Evolutionary conservation across 805 yeast species (phyloP).

Genomic region (Alloascoidea hylecoeti): DNA sequence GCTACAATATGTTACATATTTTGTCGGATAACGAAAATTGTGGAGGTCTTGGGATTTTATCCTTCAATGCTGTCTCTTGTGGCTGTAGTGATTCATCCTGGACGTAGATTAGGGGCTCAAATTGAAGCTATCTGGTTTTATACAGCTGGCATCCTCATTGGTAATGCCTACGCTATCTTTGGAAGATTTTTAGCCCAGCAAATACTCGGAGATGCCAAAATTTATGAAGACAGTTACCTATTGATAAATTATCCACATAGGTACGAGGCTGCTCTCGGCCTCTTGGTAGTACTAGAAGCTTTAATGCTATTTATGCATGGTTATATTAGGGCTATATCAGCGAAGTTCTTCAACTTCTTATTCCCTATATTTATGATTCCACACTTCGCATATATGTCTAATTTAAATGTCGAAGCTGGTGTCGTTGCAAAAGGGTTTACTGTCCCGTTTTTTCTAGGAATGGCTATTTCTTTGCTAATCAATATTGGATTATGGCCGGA

Average conservation of each 20-base stretch:
- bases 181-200: conserved; percentile 26
- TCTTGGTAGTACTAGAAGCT: conserved; percentile 28
- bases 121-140: conserved; percentile 27
- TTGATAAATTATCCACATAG: conserved; percentile 2
- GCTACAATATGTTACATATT: conserved; percentile 22
- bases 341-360: conserved; percentile 29
- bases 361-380: conserved; percentile 34
- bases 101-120: conserved; percentile 32
- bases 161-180: conserved; percentile 25
- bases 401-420: conserved; percentile 17
- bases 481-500: conserved; percentile 33
- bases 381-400: conserved; percentile 30
- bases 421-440: conserved; percentile 21
- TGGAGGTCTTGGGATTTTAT: conserved; percentile 21
- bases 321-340: conserved; percentile 31
- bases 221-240: conserved; percentile 3
- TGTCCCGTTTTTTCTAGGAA: conserved; percentile 30
- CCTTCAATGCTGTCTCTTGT: conserved; percentile 30
- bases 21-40: conserved; percentile 22
- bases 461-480: conserved; percentile 27
- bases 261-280: conserved; percentile 25
- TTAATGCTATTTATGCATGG: conserved; percentile 34
- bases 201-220: conserved; percentile 16
- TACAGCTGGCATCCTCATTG: conserved; percentile 25
- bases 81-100: conserved; percentile 34